These are phyloP conservation scores for Phytophthora citricola DNA, from an alignment of 352 stramenopile species.

Conservation along the genomic window DNA sequence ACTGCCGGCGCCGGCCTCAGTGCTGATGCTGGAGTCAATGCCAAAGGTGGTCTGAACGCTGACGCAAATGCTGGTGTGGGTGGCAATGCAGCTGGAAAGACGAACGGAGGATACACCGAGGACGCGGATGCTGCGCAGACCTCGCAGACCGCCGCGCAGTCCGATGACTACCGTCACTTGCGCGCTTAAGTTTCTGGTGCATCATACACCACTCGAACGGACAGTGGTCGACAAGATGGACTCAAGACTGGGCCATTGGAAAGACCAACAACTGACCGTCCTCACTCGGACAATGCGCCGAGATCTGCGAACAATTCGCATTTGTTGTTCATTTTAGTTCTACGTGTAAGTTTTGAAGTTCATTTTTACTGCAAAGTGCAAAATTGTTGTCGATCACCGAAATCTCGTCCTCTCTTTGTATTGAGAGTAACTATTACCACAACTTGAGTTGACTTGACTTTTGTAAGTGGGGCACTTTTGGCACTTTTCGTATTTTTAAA, in stretches of 20 bases:
- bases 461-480: too few species aligned
- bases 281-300: constrained; percentile 2
- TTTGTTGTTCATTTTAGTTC: too few species aligned
- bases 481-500: too few species aligned
- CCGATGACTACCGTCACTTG: background rate
- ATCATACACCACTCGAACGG: background rate
- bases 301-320: background rate
- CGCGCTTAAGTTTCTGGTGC: background rate
- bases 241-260: background rate
- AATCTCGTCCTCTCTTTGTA: too few species aligned
- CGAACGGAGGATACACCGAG: background rate
- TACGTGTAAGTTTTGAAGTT: too few species aligned
- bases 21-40: background rate
- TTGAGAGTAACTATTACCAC: too few species aligned
- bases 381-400: too few species aligned
- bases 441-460: too few species aligned
- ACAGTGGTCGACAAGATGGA: background rate
- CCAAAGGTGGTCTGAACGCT: background rate
- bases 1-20: background rate
- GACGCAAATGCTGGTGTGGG: background rate
- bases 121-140: background rate
- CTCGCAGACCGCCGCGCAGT: background rate
- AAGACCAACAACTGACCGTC: background rate
- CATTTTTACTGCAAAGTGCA: too few species aligned
- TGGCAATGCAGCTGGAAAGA: background rate